These are phyloP conservation scores for Prunus yedoensis DNA, from an alignment of 331 rosid genomes.

Conservation along the genomic window DNA sequence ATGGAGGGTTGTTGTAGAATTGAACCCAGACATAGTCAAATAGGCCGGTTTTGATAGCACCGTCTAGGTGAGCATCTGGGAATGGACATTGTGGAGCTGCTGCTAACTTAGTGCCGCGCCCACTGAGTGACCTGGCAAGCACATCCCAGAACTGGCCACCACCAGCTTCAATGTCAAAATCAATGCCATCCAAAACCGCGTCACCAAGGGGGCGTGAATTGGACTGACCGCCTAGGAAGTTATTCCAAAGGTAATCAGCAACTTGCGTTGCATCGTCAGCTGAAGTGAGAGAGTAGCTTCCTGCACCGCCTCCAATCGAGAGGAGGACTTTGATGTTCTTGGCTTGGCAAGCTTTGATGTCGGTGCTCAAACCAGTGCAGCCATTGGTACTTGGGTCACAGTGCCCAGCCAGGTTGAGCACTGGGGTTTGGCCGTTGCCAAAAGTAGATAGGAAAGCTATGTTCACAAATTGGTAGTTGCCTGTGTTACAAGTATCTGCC, in stretches of 20 bases:
- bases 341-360: constrained; percentile 45
- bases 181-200: constrained; percentile 52
- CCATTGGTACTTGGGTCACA: constrained; percentile 21
- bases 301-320: constrained; percentile 46
- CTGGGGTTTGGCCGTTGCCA: constrained; percentile 23
- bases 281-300: constrained; percentile 38
- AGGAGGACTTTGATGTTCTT: constrained; percentile 51
- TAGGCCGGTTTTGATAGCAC: constrained; percentile 46
- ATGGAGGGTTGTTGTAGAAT: constrained; percentile 53
- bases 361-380: constrained; percentile 28
- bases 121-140: constrained; percentile 42
- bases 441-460: constrained; percentile 46
- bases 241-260: constrained; percentile 45
- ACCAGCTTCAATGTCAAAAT: constrained; percentile 53
- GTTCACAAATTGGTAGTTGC: constrained; percentile 55
- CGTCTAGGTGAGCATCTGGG: constrained; percentile 37
- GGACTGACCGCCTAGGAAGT: constrained; percentile 47
- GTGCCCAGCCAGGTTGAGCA: constrained; percentile 46
- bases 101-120: constrained; percentile 24
- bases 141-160: constrained; percentile 35
- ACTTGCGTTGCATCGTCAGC: constrained; percentile 39
- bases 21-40: constrained; percentile 67
- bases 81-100: constrained; percentile 59
- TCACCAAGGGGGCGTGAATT: constrained; percentile 44
- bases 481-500: constrained; percentile 39